Base-by-base conservation (phyloP, 371 early-diverging fungal genomes). In the Rhizomucor miehei region DNA sequence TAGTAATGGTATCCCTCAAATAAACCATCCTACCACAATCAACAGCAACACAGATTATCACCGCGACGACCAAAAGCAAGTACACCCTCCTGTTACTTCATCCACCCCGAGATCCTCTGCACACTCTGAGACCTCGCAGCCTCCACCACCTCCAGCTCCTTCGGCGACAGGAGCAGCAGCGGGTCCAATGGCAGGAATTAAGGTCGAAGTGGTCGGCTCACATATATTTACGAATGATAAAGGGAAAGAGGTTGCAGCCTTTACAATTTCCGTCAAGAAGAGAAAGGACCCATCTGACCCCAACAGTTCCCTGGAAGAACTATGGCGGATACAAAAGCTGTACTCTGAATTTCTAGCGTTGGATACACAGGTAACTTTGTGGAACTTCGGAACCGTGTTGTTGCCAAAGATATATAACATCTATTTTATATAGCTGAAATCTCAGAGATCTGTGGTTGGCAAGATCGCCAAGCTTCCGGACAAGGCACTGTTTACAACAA, bases 311-410 rank as follows among this genome's bases (percentile, higher is more conserved):
- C 54, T 59, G 3, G 60, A 70, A 25, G 84, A 91, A 51, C 60
- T 89, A 39, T 93, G 94, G 93, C 77, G 84, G 19, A 74, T 93
- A 21, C 88, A 89, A 62, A 95, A 95, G 66, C 71, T 78, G 29
- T 91, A 92, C 59, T 70, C 82, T 5, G 94, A 95, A 65, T 86
- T 95, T 65, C 58, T 87, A 37, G 60, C 69, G 17, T 67, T 95
- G 23, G 91, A 94, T 63, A 59, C 71, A 29, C 81, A 82, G 75
- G 89, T 92, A 62, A 59, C 66, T 29, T 49, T n/a, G 17, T 13
- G 14, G 29, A 29, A 29, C 3, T 5, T n/a, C 3, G 8, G 8
- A 29, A 29, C 29, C 29, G 29, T 29, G 29, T 29, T 29, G 8
- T 5, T 29, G 29, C 3, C 3, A 29, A 8, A 14, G 23, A 5